Evolutionary conservation across 352 stramenopile genomes (phyloP).

Genomic region (Phytophthora uliginosa): DNA sequence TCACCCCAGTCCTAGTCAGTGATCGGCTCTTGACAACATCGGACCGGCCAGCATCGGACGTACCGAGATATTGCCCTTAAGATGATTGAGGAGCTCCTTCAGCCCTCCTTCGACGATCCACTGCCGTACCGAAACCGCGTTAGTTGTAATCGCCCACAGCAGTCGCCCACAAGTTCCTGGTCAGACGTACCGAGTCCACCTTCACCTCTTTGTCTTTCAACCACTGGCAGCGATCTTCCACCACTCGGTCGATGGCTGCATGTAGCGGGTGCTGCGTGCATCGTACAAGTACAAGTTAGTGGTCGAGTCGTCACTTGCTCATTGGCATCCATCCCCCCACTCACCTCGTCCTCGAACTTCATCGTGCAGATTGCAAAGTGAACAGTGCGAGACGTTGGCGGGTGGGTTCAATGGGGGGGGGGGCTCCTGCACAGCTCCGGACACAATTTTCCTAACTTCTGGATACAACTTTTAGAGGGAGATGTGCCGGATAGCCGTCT

Average conservation of each 20-base stretch:
- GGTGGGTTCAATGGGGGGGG: not conserved
- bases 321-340: not conserved
- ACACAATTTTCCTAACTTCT: not conserved
- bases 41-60: not conserved
- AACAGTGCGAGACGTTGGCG: not conserved
- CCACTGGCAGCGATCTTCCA: not conserved
- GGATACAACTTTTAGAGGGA: too few relatives aligned
- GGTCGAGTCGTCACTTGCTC: not conserved
- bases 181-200: not conserved
- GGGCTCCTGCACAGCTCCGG: not conserved
- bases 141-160: not conserved
- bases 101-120: conserved; percentile 43
- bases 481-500: too few relatives aligned
- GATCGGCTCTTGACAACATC: not conserved
- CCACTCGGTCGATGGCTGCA: not conserved
- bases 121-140: not conserved
- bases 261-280: not conserved
- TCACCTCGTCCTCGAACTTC: not conserved
- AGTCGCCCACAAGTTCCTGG: not conserved
- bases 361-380: not conserved
- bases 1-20: not conserved
- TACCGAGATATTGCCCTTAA: not conserved
- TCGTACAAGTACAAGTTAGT: not conserved
- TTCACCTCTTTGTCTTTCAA: not conserved
- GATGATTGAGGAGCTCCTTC: not conserved